Evolutionary conservation across 2,329 filamentous ascomycete genomes (phyloP), one percentile per base, ranked within the genome.

Genomic region (Moelleriella libera): DNA sequence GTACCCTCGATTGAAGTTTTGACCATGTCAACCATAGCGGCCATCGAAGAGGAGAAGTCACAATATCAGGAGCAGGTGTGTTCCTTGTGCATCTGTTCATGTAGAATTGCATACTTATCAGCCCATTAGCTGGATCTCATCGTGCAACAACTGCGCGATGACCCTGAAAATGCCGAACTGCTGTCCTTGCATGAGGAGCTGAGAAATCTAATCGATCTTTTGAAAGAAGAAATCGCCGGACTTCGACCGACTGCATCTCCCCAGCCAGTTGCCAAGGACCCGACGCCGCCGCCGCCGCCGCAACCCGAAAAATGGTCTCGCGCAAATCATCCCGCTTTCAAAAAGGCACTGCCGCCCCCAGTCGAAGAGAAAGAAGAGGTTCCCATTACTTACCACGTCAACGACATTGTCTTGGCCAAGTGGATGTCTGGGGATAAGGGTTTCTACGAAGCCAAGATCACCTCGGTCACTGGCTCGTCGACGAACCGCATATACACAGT

Each of bases 361-460:
- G 52, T 54, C 10, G 63, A 75, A 48, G 76, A 79, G 47, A 77
- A 83, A 53, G 69, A 72, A 31, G 67, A 75, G 32, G 63, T 66
- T 2, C 68, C 74, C 0, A 70, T 74, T 3, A 74, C 73, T 8
- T 95, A 89, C 67, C 78, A 84, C 49, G 86, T 95, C 54, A 95
- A 95, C 61, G 92, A 98, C 59, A 85, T 74, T 32, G 85, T 96
- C 47, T 74, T 92, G 64, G 92, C 90, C 44, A 89, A 90, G 66
- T 98, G 89, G 87, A 70, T 84, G 44, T 85, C 87, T 8, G 88
- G 88, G 47, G 92, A 98, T 65, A 88, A 85, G 59, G 77, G 78
- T 29, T 96, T 89, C 68, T 97, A 97, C 68, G 83, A 88, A 43
- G 92, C 89, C 41, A 83, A 87, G 58, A 94, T 98, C 64, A 90